A percentile compares a stretch with the other conserved stretches of the same genome.
These are phyloP conservation scores for Yamadazyma taylorii DNA, from an alignment of 1,139 yeast species.

Conservation along the genomic window DNA sequence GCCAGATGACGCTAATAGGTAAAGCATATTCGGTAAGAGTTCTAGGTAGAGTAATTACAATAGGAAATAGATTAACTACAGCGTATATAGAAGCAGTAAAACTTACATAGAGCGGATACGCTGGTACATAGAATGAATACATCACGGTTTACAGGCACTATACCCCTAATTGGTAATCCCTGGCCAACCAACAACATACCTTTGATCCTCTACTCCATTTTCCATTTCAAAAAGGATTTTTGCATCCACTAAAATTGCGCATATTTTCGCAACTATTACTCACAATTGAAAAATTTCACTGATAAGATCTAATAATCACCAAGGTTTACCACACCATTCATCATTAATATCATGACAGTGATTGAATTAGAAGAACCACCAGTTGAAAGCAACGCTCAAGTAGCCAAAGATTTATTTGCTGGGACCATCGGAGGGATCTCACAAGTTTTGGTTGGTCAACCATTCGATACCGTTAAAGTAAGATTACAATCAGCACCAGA, in stretches of 20 bases:
- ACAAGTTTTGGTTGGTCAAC: conserved; percentile 94
- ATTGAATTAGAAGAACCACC: conserved; percentile 51
- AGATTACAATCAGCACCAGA: conserved; percentile 83
- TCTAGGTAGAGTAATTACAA: too few relatives aligned
- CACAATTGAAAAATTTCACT: conserved; percentile 1
- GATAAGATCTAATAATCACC: not conserved
- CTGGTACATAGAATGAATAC: too few relatives aligned
- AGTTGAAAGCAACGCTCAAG: conserved; percentile 49
- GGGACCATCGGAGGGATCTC: conserved; percentile 95
- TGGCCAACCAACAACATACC: too few relatives aligned
- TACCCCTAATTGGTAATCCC: too few relatives aligned
- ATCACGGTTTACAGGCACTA: too few relatives aligned
- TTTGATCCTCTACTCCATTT: too few relatives aligned
- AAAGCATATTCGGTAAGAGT: too few relatives aligned
- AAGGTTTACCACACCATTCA: not conserved
- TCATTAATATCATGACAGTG: conserved; percentile 25
- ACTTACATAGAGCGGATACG: too few relatives aligned
- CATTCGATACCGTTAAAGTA: conserved; percentile 89
- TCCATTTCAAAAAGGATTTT: too few relatives aligned
- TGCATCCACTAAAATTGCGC: too few relatives aligned
- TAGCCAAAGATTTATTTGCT: conserved; percentile 77
- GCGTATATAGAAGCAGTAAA: too few relatives aligned
- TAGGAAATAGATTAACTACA: too few relatives aligned
- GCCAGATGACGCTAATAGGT: not conserved
- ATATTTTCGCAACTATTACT: not conserved